Percentiles rank a stretch among this genome's conserved stretches.
phyloP scores from a whole-genome alignment of 2,329 filamentous ascomycete genomes.

The Ciborinia camelliae region DNA sequence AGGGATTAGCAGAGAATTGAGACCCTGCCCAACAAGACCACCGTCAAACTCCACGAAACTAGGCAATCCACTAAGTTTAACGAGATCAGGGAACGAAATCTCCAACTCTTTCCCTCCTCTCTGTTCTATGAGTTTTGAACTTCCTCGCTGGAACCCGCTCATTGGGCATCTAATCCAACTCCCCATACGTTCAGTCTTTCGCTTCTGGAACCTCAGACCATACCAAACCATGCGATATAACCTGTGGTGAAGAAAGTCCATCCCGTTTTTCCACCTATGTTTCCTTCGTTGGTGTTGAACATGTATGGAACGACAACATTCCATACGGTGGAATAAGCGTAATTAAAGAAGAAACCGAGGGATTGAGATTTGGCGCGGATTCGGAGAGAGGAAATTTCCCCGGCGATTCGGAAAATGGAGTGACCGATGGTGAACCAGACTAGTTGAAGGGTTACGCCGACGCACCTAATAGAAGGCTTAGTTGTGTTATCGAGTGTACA shows the following conservation, averaged over 20 bases:
- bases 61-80: too few relatives aligned
- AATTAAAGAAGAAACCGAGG: too few relatives aligned
- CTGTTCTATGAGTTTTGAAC: neutral
- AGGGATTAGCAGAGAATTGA: too few relatives aligned
- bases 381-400: conserved; percentile 1
- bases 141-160: neutral
- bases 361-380: conserved; percentile 6
- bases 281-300: conserved; percentile 5
- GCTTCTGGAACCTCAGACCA: neutral
- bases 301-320: conserved; percentile 10
- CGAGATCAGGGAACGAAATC: too few relatives aligned
- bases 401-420: conserved; percentile 7
- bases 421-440: conserved; percentile 6
- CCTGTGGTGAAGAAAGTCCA: conserved; percentile 1
- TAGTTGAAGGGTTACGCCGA: conserved; percentile 1
- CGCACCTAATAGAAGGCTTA: neutral
- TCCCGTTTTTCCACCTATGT: conserved; percentile 3
- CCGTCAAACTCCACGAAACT: too few relatives aligned
- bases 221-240: neutral
- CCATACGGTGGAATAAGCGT: too few relatives aligned
- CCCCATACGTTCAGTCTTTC: conserved; percentile 7
- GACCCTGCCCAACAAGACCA: too few relatives aligned
- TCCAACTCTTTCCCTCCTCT: too few relatives aligned
- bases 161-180: conserved; percentile 8
- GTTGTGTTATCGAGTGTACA: neutral